phyloP scores from a whole-genome alignment of 495 filamentous ascomycete species.

The Trichoderma virens region DNA sequence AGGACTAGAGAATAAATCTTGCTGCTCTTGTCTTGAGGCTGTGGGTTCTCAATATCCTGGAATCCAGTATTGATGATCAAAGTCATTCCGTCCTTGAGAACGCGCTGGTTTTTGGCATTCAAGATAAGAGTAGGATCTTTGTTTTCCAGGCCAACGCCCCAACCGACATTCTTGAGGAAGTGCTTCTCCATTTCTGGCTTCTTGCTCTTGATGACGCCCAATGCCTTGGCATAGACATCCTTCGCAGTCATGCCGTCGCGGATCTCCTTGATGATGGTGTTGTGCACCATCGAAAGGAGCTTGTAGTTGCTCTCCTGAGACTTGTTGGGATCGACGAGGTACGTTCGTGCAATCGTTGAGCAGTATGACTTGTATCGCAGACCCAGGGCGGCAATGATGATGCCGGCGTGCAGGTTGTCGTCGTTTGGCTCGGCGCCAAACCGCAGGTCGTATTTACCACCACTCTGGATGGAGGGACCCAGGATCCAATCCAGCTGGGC shows the following conservation, averaged over 20 bases:
- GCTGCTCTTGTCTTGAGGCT: conserved; percentile 76
- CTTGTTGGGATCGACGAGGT: conserved; percentile 93
- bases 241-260: conserved; percentile 81
- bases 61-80: conserved; percentile 82
- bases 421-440: conserved; percentile 66
- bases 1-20: conserved; percentile 82
- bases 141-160: conserved; percentile 86
- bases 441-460: conserved; percentile 87
- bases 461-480: conserved; percentile 88
- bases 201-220: conserved; percentile 67
- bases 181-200: conserved; percentile 92
- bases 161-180: conserved; percentile 83
- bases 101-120: conserved; percentile 73
- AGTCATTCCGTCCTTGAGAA: conserved; percentile 94
- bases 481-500: conserved; percentile 89
- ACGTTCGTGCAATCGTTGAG: conserved; percentile 83
- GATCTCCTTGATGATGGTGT: conserved; percentile 78
- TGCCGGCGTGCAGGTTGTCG: conserved; percentile 81
- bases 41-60: conserved; percentile 74
- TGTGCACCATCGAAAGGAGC: conserved; percentile 78
- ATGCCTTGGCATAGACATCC: conserved; percentile 85
- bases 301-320: conserved; percentile 91
- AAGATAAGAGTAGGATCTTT: conserved; percentile 73
- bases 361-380: conserved; percentile 92
- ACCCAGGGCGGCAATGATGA: conserved; percentile 86